Conservation (phyloP, 108 stramenopile species). For the Cyclotella sp. region DNA sequence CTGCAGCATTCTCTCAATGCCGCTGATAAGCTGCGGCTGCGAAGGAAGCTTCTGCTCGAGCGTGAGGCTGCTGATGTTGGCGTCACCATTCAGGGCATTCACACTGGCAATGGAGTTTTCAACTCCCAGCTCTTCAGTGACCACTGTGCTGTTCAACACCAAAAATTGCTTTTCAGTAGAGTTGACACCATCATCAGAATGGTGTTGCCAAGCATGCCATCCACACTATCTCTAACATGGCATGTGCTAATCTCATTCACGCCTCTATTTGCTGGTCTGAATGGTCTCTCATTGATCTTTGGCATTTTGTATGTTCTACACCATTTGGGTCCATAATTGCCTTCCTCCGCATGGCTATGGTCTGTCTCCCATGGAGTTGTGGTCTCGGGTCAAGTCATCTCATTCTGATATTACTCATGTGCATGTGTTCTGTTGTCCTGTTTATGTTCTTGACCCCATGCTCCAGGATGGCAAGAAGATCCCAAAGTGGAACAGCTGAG, state of each 20-base stretch:
- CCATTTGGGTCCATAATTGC: conserved; percentile 24
- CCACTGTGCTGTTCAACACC: conserved; percentile 6
- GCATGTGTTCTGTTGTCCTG: conserved; percentile 62
- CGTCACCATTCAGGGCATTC: conserved; percentile 10
- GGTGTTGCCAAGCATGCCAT: conserved; percentile 45
- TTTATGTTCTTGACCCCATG: conserved; percentile 61
- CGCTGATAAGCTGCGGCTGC: conserved; percentile 43
- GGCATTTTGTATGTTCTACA: conserved; percentile 54
- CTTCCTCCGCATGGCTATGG: conserved; percentile 36
- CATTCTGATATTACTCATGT: conserved; percentile 21
- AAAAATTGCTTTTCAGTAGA: conserved; percentile 20
- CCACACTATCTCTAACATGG: conserved; percentile 15
- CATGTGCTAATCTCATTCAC: conserved; percentile 53
- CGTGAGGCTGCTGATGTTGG: conserved; percentile 1
- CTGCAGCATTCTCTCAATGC: neutral
- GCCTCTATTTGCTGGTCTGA: conserved; percentile 47
- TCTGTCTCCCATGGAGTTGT: conserved; percentile 32
- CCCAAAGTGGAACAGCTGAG: conserved; percentile 57
- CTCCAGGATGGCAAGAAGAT: conserved; percentile 70
- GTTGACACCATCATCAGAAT: conserved; percentile 55
- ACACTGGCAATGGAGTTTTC: conserved; percentile 27
- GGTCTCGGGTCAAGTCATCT: neutral
- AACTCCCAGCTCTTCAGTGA: neutral
- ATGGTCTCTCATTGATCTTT: conserved; percentile 18
- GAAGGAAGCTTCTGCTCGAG: conserved; percentile 25